Conservation (phyloP, 306 rosid species). For the Betula pendula region DNA sequence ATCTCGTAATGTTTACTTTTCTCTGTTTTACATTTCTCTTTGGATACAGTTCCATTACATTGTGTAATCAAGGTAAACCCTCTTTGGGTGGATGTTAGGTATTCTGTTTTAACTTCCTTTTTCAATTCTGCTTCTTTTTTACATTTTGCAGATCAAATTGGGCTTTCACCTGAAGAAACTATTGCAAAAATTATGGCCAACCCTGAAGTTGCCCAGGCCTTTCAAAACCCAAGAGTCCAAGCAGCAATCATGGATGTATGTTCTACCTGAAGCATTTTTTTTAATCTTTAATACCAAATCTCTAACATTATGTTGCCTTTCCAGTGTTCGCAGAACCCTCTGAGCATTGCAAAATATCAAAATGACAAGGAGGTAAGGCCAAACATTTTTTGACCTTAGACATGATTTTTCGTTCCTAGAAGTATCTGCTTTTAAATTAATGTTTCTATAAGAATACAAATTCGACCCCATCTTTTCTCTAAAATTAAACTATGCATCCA, state of each 20-base stretch:
- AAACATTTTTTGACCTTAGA: conserved; percentile 11
- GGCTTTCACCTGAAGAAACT: conserved; percentile 92
- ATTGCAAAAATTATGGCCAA: conserved; percentile 94
- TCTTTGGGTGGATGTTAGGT: background rate
- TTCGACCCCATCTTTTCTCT: too few relatives aligned
- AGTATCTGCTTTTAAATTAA: background rate
- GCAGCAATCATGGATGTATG: conserved; percentile 98
- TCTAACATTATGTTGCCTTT: conserved; percentile 40
- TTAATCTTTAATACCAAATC: conserved; percentile 11
- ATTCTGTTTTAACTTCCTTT: conserved; percentile 1
- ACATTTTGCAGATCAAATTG: conserved; percentile 82
- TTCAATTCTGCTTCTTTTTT: conserved; percentile 12
- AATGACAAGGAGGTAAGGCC: conserved; percentile 90
- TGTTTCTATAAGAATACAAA: background rate
- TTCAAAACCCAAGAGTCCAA: conserved; percentile 98
- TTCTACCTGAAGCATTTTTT: conserved; percentile 23
- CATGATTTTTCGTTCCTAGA: conserved; percentile 14
- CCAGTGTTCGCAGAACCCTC: conserved; percentile 96
- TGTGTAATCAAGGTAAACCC: background rate
- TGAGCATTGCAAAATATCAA: conserved; percentile 89
- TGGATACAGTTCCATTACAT: background rate
- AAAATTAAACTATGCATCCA: too few relatives aligned
- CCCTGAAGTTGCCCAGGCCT: conserved; percentile 95
- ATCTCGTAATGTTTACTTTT: background rate
- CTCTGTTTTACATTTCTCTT: background rate